phyloP scores from a whole-genome alignment of 257 asterid genomes.

The Agastache rugosa region DNA sequence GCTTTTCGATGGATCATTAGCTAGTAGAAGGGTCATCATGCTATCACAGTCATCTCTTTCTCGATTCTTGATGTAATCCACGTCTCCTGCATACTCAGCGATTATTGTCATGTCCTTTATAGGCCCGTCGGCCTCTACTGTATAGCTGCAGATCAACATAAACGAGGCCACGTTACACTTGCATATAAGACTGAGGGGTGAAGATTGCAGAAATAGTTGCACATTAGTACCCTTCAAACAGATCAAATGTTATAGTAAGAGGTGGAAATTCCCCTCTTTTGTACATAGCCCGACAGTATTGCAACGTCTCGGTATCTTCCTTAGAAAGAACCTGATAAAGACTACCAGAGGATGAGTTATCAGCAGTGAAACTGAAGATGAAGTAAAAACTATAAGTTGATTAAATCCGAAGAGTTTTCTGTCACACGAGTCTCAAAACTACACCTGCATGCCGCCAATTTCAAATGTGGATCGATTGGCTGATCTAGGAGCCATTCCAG shows the following conservation, averaged over 20 bases:
- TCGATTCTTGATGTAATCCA: conserved; percentile 75
- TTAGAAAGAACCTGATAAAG: conserved; percentile 65
- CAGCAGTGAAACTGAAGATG: neutral
- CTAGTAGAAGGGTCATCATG: conserved; percentile 88
- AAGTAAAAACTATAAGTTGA: neutral
- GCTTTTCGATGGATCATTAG: conserved; percentile 60
- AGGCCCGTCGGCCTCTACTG: conserved; percentile 88
- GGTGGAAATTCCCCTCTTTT: conserved; percentile 81
- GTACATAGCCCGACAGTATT: conserved; percentile 60
- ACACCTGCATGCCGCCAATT: conserved; percentile 94
- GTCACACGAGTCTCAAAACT: conserved; percentile 21
- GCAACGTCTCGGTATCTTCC: conserved; percentile 71
- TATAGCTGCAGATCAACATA: conserved; percentile 59
- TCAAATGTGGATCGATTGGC: conserved; percentile 74
- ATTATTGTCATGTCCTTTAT: conserved; percentile 82
- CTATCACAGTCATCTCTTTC: conserved; percentile 85
- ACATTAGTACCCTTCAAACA: conserved; percentile 74
- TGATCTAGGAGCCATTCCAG: conserved; percentile 73
- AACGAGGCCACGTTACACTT: neutral
- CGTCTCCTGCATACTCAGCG: conserved; percentile 85
- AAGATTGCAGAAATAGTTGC: too few species aligned
- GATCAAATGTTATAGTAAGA: conserved; percentile 69
- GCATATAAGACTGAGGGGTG: conserved; percentile 2
- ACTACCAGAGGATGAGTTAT: neutral
- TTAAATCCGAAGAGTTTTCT: neutral